phyloP scores from a whole-genome alignment of 495 filamentous ascomycete species.

The Neurospora sp. region DNA sequence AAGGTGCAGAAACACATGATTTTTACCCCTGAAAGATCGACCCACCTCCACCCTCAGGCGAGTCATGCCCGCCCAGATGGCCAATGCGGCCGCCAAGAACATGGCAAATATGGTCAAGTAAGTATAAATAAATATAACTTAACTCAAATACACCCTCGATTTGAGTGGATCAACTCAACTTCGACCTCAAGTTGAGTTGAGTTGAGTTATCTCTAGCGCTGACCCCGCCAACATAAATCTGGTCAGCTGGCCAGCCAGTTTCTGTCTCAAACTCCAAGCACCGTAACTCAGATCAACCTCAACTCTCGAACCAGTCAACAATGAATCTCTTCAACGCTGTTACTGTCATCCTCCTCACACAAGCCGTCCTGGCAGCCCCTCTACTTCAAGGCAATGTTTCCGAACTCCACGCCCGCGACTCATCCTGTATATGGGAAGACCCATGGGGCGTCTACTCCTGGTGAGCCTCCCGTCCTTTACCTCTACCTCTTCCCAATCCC shows the following conservation, averaged over 20 bases:
- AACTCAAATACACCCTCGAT: too few species aligned
- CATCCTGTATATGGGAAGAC: background rate
- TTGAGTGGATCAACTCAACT: too few species aligned
- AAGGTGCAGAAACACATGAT: too few species aligned
- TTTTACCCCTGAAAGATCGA: too few species aligned
- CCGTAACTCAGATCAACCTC: background rate
- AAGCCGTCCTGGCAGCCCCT: background rate
- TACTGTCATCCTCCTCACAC: background rate
- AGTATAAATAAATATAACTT: too few species aligned
- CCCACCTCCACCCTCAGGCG: too few species aligned
- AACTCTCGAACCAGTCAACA: background rate
- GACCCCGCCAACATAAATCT: background rate
- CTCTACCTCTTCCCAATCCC: too few species aligned
- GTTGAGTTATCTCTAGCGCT: too few species aligned
- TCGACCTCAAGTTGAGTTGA: too few species aligned
- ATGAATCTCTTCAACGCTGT: background rate
- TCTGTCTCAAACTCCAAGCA: background rate
- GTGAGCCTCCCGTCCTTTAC: background rate
- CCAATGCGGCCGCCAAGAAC: too few species aligned
- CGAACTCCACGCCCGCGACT: background rate
- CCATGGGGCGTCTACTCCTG: background rate
- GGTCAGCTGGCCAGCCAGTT: background rate
- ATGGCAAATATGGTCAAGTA: too few species aligned
- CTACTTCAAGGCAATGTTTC: background rate
- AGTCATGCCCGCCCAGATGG: too few species aligned